These are phyloP conservation scores for Trichocladium uniseriatum DNA, from an alignment of 495 filamentous ascomycete species.

Conservation along the genomic window DNA sequence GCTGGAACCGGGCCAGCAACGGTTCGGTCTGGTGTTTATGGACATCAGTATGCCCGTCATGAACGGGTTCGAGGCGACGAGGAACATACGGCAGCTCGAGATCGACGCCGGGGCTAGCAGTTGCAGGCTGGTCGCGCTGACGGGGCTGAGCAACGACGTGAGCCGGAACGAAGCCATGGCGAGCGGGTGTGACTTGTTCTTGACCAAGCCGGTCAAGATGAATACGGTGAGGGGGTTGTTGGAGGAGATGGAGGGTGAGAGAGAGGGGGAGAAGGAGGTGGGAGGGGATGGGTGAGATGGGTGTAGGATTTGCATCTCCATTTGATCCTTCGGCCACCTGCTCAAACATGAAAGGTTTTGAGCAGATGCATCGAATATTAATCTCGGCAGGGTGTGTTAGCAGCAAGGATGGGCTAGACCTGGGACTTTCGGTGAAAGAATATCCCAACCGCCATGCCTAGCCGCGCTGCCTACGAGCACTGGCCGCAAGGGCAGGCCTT, in stretches of 20 bases:
- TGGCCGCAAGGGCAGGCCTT: too few relatives aligned
- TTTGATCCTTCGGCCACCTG: too few relatives aligned
- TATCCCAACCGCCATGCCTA: too few relatives aligned
- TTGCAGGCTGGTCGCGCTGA: constrained; percentile 57
- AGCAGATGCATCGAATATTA: too few relatives aligned
- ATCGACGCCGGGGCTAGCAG: constrained; percentile 12
- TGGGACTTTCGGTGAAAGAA: too few relatives aligned
- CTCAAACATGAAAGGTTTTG: too few relatives aligned
- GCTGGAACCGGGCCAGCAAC: constrained; percentile 1
- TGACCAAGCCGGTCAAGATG: constrained; percentile 59
- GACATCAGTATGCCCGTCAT: constrained; percentile 62
- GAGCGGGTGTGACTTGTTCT: constrained; percentile 56
- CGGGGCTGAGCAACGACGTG: constrained; percentile 54
- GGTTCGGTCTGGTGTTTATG: constrained; percentile 51
- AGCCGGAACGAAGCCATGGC: constrained; percentile 56
- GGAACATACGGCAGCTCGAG: constrained; percentile 47
- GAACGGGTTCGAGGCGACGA: constrained; percentile 50
- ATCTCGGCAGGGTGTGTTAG: too few relatives aligned
- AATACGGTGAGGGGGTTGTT: constrained; percentile 12
- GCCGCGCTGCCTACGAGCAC: too few relatives aligned
- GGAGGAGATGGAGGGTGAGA: constrained; percentile 2
- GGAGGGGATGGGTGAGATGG: too few relatives aligned
- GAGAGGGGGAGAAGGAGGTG: neutral
- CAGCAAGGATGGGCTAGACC: too few relatives aligned
- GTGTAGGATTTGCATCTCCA: too few relatives aligned